A percentile compares a stretch with the other conserved stretches of the same genome.
These are phyloP conservation scores for Gamarada debralockiae DNA, from an alignment of 495 filamentous ascomycete species.

Conservation along the genomic window DNA sequence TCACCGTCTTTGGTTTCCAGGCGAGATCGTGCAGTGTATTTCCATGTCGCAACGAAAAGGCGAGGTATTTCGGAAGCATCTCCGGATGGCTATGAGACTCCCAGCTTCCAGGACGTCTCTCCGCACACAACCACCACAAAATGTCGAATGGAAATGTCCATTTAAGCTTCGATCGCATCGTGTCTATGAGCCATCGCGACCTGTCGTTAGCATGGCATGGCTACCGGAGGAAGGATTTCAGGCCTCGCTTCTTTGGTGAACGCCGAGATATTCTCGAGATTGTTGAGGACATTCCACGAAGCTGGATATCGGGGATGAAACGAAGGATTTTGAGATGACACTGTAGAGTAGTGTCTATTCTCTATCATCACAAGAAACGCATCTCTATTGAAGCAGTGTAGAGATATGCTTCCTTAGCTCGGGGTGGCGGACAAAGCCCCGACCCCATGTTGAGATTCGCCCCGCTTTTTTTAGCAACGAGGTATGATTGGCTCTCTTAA, in stretches of 20 bases:
- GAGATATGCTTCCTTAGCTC: neutral
- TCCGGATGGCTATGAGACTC: constrained; percentile 1
- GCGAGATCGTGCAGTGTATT: neutral
- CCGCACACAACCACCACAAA: neutral
- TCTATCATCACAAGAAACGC: neutral
- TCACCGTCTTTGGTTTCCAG: neutral
- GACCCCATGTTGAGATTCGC: neutral
- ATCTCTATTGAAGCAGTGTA: neutral
- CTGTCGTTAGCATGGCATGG: neutral
- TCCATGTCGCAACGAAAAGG: neutral
- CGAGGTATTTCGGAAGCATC: constrained; percentile 5
- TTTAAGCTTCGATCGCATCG: neutral
- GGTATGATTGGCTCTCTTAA: too few species aligned
- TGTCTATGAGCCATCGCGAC: neutral
- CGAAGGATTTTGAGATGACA: neutral
- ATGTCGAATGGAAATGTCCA: neutral
- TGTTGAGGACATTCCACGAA: neutral
- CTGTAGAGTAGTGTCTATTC: neutral
- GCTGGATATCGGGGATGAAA: neutral
- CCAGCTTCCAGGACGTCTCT: neutral
- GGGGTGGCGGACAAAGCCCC: constrained; percentile 13
- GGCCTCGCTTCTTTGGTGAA: neutral
- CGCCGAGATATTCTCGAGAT: neutral
- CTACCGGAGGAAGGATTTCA: neutral
- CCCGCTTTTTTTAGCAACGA: neutral